phyloP scores from a whole-genome alignment of 2,329 filamentous ascomycete genomes.

The Dendrostoma leiphaemia region DNA sequence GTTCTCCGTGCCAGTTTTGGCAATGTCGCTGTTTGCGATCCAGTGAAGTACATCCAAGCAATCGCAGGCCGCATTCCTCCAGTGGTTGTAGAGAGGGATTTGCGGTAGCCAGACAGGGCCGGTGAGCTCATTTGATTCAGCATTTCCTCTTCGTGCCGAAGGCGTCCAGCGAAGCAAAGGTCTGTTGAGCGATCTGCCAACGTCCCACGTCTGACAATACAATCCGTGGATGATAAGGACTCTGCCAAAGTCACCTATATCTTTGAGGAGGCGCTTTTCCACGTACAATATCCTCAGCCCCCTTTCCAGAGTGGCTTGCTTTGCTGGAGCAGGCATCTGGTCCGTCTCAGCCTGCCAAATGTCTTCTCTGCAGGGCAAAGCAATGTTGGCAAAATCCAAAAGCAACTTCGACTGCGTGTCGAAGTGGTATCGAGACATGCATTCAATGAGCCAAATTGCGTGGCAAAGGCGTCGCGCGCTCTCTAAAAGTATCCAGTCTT shows the following conservation, averaged over 20 bases:
- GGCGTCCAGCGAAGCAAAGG: constrained; percentile 14
- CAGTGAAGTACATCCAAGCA: constrained; percentile 56
- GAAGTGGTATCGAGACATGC: constrained; percentile 12
- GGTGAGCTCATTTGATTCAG: constrained; percentile 3
- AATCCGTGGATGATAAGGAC: constrained; percentile 4
- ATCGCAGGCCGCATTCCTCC: constrained; percentile 44
- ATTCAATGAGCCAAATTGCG: constrained; percentile 8
- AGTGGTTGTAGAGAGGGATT: constrained; percentile 23
- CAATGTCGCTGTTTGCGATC: constrained; percentile 52
- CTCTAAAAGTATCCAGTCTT: not conserved
- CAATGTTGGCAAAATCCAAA: constrained; percentile 3
- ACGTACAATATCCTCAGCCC: constrained; percentile 5
- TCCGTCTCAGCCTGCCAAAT: not conserved
- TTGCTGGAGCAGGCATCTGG: not conserved
- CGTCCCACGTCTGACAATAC: constrained; percentile 14
- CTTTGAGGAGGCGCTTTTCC: constrained; percentile 9
- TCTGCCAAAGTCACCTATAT: constrained; percentile 5
- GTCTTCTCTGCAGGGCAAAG: constrained; percentile 11
- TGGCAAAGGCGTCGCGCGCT: constrained; percentile 10
- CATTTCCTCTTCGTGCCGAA: constrained; percentile 8
- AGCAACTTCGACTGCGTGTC: not conserved
- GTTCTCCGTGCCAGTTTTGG: constrained; percentile 50
- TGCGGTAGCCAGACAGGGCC: constrained; percentile 5
- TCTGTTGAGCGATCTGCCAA: not conserved
- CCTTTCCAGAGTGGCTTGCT: constrained; percentile 8